Evolutionary conservation across 2,329 filamentous ascomycete species (phyloP).

Genomic region (Biscogniauxia marginata): DNA sequence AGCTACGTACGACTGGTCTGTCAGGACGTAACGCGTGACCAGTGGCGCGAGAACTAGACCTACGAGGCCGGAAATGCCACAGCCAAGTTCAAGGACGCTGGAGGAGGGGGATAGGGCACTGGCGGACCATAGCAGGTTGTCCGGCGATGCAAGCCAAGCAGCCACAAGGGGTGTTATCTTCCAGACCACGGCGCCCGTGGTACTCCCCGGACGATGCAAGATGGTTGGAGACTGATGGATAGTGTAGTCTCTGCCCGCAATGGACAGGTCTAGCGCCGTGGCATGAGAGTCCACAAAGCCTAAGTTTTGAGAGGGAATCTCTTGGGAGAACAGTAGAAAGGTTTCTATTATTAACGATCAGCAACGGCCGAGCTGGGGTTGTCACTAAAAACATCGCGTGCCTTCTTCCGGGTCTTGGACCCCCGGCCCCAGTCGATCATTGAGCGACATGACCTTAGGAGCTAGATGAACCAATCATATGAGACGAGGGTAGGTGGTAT

Average conservation of each 20-base stretch:
- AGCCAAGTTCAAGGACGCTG: conserved; percentile 77
- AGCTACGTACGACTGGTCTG: conserved; percentile 84
- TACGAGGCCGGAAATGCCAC: conserved; percentile 80
- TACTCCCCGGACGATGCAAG: conserved; percentile 69
- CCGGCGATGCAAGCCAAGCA: conserved; percentile 67
- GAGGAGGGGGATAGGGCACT: conserved; percentile 54
- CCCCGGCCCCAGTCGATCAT: conserved; percentile 31
- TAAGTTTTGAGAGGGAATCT: conserved; percentile 71
- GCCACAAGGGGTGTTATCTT: conserved; percentile 83
- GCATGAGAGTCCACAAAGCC: conserved; percentile 80
- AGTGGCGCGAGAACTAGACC: conserved; percentile 64
- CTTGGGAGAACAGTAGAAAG: conserved; percentile 79
- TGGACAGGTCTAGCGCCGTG: conserved; percentile 60
- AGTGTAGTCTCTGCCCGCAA: conserved; percentile 68
- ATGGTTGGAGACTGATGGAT: conserved; percentile 83
- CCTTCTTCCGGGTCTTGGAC: conserved; percentile 33
- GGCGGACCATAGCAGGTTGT: conserved; percentile 61
- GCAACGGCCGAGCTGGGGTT: neutral
- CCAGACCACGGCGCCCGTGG: conserved; percentile 85
- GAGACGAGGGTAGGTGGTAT: too few relatives aligned
- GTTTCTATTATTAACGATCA: conserved; percentile 60
- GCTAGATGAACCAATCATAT: neutral
- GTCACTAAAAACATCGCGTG: neutral
- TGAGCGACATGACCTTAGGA: neutral
- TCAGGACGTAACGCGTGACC: conserved; percentile 69